Base-by-base conservation (phyloP, 306 rosid genomes). In the Pterocarpus macrocarpus region DNA sequence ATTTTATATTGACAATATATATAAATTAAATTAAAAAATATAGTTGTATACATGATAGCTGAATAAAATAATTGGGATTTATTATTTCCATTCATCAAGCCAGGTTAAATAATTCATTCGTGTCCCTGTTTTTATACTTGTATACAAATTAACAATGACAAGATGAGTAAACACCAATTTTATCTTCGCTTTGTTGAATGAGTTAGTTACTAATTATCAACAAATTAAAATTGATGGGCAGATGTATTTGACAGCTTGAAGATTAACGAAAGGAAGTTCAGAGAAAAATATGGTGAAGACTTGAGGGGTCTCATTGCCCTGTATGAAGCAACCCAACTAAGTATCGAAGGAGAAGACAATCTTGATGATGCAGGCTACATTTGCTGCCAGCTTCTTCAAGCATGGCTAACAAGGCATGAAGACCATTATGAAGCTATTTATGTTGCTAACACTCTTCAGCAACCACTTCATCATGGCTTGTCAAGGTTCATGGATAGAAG, bases 271-370 rank as follows among this genome's bases (percentile, higher is more conserved):
- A 77, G 59, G 32, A 47, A 59, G 15, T 66, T 86, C 8, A 62
- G 14, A 36, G 57, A 67, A 33, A 53, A 43, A 63, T 45, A 34
- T 53, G 62, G 52, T 0, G 82, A 83, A 45, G 89, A 84, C 65
- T 74, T 76, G 49, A 41, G 78, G 66, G 75, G 89, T 34, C 69
- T 88, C 2, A 49, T 82, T 77, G 88, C 69, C n/a, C 6, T 90
- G 7, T 80, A 47, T 12, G 92, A 89, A 86, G 88, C 92, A 8
- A 80, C 87, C 8, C 85, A 84, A 2, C 14, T 89, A 73, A 57
- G 86, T 30, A n/a, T 82, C 67, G 76, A 73, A 64, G 89, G 78
- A 5, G 92, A 89, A 82, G 71, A 73, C 17, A 30, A 0, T 55
- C 92, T 86, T 34, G 78, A 79, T 3, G 71, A 84, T 62, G 44